A percentile compares a stretch with the other conserved stretches of the same genome.
Evolutionary conservation across 2,329 filamentous ascomycete species (phyloP).

Genomic region (Aspergillus vadensis): DNA sequence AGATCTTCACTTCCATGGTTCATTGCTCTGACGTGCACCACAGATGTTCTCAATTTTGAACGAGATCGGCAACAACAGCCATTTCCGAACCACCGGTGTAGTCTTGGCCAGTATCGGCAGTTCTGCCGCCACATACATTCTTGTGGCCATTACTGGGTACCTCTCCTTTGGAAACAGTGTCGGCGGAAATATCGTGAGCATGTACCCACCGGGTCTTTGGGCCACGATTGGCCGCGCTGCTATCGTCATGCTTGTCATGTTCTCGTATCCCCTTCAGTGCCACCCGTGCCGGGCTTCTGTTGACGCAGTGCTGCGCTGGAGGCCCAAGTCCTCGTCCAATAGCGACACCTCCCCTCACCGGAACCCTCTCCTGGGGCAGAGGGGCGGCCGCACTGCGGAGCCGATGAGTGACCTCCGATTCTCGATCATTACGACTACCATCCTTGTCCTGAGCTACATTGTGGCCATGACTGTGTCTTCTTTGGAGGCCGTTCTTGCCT

Average conservation of each 20-base stretch:
- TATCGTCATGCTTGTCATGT: slow-evolving; percentile 93
- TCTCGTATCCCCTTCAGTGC: slow-evolving; percentile 92
- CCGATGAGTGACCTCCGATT: slow-evolving; percentile 86
- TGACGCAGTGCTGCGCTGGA: slow-evolving; percentile 92
- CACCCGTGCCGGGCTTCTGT: slow-evolving; percentile 95
- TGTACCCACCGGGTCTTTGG: slow-evolving; percentile 77
- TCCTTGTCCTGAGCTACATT: slow-evolving; percentile 81
- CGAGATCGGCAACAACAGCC: slow-evolving; percentile 84
- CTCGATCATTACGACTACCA: slow-evolving; percentile 80
- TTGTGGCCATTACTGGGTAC: slow-evolving; percentile 94
- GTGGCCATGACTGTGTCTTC: slow-evolving; percentile 89
- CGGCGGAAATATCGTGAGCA: slow-evolving; percentile 87
- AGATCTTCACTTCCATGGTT: not conserved
- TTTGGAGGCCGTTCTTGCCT: slow-evolving; percentile 87
- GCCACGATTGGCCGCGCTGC: slow-evolving; percentile 93
- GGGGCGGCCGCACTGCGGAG: slow-evolving; percentile 50
- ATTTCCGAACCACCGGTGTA: slow-evolving; percentile 74
- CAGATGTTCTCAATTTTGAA: slow-evolving; percentile 99
- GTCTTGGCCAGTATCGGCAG: slow-evolving; percentile 82
- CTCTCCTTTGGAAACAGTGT: slow-evolving; percentile 91
- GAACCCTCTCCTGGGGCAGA: slow-evolving; percentile 44
- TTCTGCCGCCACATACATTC: slow-evolving; percentile 81
- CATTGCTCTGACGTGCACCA: not conserved
- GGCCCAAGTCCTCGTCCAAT: slow-evolving; percentile 55
- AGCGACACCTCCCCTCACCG: slow-evolving; percentile 48